Conservation (phyloP, 768 basidiomycete species). For the Bullera alba region DNA sequence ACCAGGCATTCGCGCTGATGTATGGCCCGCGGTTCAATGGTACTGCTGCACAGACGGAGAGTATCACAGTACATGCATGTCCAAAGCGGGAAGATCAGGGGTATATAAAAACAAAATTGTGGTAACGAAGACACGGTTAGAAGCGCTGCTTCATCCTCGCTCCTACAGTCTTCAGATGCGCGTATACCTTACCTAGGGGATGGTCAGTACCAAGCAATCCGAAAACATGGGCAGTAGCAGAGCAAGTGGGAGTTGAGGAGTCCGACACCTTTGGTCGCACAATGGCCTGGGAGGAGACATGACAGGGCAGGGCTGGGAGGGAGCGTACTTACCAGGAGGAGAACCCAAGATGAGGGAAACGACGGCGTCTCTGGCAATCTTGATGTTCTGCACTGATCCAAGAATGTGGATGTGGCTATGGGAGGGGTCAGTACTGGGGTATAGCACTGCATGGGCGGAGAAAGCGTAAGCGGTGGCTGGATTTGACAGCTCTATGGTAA, state of each 20-base stretch:
- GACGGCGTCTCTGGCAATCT: conserved; percentile 90
- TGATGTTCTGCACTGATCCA: conserved; percentile 98
- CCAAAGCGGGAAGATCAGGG: no score
- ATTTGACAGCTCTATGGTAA: no score
- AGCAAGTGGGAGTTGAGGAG: neutral
- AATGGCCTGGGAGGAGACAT: no score
- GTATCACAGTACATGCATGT: no score
- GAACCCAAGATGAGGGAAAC: conserved; percentile 92
- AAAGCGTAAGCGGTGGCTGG: no score
- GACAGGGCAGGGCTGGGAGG: neutral
- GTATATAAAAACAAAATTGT: no score
- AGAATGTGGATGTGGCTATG: conserved; percentile 93
- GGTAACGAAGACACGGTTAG: no score
- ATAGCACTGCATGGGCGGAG: neutral
- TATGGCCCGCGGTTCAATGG: no score
- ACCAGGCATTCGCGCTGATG: no score
- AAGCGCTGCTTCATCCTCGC: conserved; percentile 87
- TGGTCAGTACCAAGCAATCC: conserved; percentile 6
- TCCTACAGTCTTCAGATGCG: conserved; percentile 81
- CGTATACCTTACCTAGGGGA: conserved; percentile 52
- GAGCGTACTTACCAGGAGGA: conserved; percentile 74
- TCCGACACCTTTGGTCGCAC: no score
- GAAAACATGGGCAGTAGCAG: conserved; percentile 2
- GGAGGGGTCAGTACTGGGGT: conserved; percentile 8
- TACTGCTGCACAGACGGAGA: no score